Percentiles rank a stretch among this genome's conserved stretches.
phyloP scores from a whole-genome alignment of 768 basidiomycete species.

The Amanita pallidorosea region DNA sequence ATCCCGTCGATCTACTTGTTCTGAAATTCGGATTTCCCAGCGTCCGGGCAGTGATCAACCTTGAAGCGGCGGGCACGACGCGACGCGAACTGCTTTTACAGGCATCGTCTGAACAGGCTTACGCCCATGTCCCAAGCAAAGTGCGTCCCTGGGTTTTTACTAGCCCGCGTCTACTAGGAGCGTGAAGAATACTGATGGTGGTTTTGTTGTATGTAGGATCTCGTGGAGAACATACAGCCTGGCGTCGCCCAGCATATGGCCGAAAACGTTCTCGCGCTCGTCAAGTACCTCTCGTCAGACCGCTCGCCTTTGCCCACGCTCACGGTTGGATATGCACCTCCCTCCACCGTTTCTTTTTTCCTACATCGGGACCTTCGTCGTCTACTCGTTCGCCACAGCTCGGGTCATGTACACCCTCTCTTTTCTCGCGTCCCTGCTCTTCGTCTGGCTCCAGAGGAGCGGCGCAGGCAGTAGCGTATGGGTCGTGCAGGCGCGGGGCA shows the following conservation, averaged over 20 bases:
- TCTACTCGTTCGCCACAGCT: constrained; percentile 69
- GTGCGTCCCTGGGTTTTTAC: no score
- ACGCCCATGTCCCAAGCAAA: constrained; percentile 56
- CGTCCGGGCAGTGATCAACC: constrained; percentile 78
- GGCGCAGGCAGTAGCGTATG: constrained; percentile 16
- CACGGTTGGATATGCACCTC: constrained; percentile 36
- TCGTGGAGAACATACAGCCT: constrained; percentile 73
- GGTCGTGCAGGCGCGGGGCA: constrained; percentile 29
- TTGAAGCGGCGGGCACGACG: constrained; percentile 87
- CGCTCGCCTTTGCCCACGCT: constrained; percentile 61
- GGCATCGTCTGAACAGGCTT: constrained; percentile 88
- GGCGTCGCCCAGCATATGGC: constrained; percentile 89
- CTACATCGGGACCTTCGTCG: constrained; percentile 53
- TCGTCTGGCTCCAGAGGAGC: constrained; percentile 23
- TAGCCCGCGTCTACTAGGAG: no score
- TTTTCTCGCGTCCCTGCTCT: constrained; percentile 31
- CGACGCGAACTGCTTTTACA: constrained; percentile 92
- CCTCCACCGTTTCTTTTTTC: constrained; percentile 74
- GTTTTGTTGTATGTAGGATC: constrained; percentile 37
- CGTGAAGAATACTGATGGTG: not conserved
- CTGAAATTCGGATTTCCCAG: constrained; percentile 22
- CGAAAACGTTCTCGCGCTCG: constrained; percentile 73
- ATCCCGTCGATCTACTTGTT: not conserved
- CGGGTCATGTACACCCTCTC: constrained; percentile 54
- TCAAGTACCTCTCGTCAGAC: constrained; percentile 61